Evolutionary conservation across 345 rosid genomes (phyloP).

Genomic region (Lepidium didymum): DNA sequence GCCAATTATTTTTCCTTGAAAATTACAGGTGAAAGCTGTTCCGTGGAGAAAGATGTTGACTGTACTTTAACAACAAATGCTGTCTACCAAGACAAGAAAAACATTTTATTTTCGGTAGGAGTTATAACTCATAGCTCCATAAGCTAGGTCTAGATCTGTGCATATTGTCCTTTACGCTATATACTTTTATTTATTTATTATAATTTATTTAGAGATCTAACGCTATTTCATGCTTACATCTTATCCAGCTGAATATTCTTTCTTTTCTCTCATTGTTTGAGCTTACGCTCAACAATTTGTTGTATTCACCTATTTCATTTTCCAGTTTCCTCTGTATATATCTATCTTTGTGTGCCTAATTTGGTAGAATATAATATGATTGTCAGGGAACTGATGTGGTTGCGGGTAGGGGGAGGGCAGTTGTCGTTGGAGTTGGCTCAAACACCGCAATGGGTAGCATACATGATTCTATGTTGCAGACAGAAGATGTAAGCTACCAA

Average conservation of each 20-base stretch:
- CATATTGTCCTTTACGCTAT: background rate
- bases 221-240: background rate
- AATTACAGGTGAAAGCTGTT: conserved; percentile 88
- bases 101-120: conserved; percentile 90
- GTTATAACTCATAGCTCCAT: conserved; percentile 17
- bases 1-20: conserved; percentile 20
- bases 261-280: background rate
- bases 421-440: conserved; percentile 89
- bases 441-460: conserved; percentile 99
- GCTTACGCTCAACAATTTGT: background rate
- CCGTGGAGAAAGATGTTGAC: conserved; percentile 83
- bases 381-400: conserved; percentile 95
- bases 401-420: conserved; percentile 91
- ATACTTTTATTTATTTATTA: background rate
- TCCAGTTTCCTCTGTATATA: background rate
- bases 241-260: background rate
- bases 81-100: conserved; percentile 98
- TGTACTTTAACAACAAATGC: conserved; percentile 71
- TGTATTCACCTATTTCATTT: background rate
- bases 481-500: conserved; percentile 67
- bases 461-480: conserved; percentile 89
- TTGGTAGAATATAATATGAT: conserved; percentile 20
- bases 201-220: background rate
- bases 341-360: background rate
- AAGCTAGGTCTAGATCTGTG: background rate